phyloP scores from a whole-genome alignment of 257 asterid species.

The Fraxinus quadrangulata region DNA sequence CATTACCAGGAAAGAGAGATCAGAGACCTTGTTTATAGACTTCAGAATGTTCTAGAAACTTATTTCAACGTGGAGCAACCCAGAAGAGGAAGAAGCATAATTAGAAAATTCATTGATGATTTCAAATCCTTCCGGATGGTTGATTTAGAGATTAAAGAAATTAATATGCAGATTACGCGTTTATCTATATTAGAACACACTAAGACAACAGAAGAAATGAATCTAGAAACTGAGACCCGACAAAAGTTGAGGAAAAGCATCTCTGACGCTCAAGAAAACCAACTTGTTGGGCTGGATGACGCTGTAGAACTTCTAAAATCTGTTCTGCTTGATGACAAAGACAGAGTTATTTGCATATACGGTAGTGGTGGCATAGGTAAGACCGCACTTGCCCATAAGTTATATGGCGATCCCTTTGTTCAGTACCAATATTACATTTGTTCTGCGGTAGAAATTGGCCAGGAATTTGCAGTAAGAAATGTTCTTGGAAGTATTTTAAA shows the following conservation, averaged over 20 bases:
- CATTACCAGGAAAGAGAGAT: background rate
- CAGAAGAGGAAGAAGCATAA: background rate
- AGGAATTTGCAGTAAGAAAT: background rate
- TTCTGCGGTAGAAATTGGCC: background rate
- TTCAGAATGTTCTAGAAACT: background rate
- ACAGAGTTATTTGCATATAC: too few relatives aligned
- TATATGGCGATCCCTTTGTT: too few relatives aligned
- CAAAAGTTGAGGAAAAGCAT: background rate
- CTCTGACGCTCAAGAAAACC: background rate
- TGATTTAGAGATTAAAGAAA: too few relatives aligned
- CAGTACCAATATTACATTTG: too few relatives aligned
- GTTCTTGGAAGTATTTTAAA: background rate
- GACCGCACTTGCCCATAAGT: too few relatives aligned
- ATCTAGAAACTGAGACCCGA: background rate
- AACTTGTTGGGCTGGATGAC: background rate
- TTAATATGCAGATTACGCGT: too few relatives aligned
- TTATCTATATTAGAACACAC: too few relatives aligned
- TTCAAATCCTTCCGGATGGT: too few relatives aligned
- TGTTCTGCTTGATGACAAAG: background rate
- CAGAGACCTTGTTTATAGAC: background rate
- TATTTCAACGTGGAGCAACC: background rate
- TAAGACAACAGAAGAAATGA: too few relatives aligned
- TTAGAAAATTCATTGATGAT: too few relatives aligned
- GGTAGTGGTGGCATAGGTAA: too few relatives aligned
- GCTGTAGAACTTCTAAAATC: background rate